Evolutionary conservation across 305 asterid species (phyloP).

Genomic region (Salvia sclarea): DNA sequence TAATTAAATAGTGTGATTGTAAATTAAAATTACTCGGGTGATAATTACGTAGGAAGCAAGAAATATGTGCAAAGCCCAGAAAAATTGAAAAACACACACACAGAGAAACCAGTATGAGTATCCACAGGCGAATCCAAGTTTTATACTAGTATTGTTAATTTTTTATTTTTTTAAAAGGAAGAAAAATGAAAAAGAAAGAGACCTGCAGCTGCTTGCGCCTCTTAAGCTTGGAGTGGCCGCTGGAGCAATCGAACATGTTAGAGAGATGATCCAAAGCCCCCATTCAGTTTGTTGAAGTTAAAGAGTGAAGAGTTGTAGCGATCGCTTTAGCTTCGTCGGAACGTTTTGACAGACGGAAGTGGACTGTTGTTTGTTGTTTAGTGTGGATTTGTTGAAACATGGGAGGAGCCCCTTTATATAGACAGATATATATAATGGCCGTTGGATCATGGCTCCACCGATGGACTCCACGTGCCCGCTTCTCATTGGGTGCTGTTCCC

Average conservation of each 20-base stretch:
- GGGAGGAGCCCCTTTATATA: slow-evolving; percentile 23
- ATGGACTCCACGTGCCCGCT: slow-evolving; percentile 30
- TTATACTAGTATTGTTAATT: too few relatives aligned
- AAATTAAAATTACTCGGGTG: neutral
- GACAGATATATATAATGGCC: slow-evolving; percentile 25
- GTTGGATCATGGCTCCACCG: slow-evolving; percentile 26
- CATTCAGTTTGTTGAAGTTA: slow-evolving; percentile 31
- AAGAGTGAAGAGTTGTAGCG: neutral
- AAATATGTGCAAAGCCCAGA: neutral
- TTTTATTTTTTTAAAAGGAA: too few relatives aligned
- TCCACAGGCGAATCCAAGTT: neutral
- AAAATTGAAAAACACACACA: neutral
- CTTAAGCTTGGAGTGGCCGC: slow-evolving; percentile 62
- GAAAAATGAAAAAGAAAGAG: neutral
- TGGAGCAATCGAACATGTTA: slow-evolving; percentile 70
- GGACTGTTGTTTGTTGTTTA: slow-evolving; percentile 16
- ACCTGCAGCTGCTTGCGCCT: slow-evolving; percentile 78
- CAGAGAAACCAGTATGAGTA: neutral
- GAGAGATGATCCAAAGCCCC: slow-evolving; percentile 86
- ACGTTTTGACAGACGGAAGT: neutral
- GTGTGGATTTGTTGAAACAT: neutral
- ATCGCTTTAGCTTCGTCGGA: neutral
- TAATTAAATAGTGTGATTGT: neutral
- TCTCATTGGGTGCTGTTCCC: slow-evolving; percentile 15
- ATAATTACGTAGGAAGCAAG: too few relatives aligned